These are phyloP conservation scores for Cerrena zonata DNA, from an alignment of 1,284 basidiomycete species.

Conservation along the genomic window DNA sequence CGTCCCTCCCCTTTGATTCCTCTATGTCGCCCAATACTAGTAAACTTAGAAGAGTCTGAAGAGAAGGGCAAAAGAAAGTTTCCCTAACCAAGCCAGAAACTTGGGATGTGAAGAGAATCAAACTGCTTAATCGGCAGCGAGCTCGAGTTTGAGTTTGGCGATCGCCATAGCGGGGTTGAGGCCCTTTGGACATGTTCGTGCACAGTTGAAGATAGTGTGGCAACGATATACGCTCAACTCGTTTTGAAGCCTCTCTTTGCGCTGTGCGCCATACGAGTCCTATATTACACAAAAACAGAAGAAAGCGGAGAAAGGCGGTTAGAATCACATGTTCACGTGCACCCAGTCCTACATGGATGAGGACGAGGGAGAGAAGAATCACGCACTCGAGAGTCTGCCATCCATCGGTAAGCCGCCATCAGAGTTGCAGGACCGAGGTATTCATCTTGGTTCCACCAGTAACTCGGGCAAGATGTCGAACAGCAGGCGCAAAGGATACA, in stretches of 20 bases:
- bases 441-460: conserved; percentile 99
- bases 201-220: conserved; percentile 95
- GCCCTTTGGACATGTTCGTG: conserved; percentile 92
- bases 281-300: conserved; percentile 23
- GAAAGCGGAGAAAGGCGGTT: conserved; percentile 2
- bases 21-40: too few relatives aligned
- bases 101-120: too few relatives aligned
- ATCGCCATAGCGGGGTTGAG: conserved; percentile 87
- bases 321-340: not conserved
- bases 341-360: not conserved
- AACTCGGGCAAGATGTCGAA: conserved; percentile 90
- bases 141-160: conserved; percentile 84
- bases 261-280: conserved; percentile 77
- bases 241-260: conserved; percentile 92
- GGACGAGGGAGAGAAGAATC: not conserved
- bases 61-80: too few relatives aligned
- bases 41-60: too few relatives aligned
- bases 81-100: too few relatives aligned
- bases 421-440: conserved; percentile 95
- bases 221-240: conserved; percentile 89
- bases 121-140: conserved; percentile 74
- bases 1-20: too few relatives aligned
- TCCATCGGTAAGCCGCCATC: conserved; percentile 96
- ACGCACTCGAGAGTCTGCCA: conserved; percentile 88
- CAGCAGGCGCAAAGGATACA: conserved; percentile 93